Conservation (phyloP, 768 basidiomycete genomes). For the Mycena crocata region DNA sequence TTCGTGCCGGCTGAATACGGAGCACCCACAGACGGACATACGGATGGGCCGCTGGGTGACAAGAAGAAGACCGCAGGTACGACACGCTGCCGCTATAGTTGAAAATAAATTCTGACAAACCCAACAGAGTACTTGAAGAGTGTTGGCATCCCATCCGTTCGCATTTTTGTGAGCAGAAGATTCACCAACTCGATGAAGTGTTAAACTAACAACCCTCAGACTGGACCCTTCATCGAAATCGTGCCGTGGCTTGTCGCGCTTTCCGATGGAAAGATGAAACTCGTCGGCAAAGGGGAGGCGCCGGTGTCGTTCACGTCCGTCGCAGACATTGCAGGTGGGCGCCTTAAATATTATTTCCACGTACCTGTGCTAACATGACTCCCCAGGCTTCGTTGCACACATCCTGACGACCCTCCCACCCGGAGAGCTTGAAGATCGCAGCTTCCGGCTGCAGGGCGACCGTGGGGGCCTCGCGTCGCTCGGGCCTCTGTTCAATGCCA, state of each 20-base stretch:
- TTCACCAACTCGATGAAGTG: neutral
- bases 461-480: conserved; percentile 39
- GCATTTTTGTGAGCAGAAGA: conserved; percentile 44
- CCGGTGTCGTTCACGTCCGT: conserved; percentile 44
- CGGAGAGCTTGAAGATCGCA: conserved; percentile 40
- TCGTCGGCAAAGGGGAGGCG: conserved; percentile 44
- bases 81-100: neutral
- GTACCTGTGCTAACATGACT: neutral
- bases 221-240: conserved; percentile 46
- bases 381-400: conserved; percentile 49
- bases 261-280: conserved; percentile 42
- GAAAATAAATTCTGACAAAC: neutral
- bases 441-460: conserved; percentile 51
- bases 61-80: neutral
- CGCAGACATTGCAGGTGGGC: conserved; percentile 48
- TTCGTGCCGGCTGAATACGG: neutral
- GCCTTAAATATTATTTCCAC: neutral
- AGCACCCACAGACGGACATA: neutral
- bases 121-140: conserved; percentile 43
- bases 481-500: conserved; percentile 38
- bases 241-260: conserved; percentile 44
- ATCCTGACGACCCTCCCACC: conserved; percentile 46
- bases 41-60: neutral
- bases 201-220: conserved; percentile 34
- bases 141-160: conserved; percentile 42